phyloP scores from a whole-genome alignment of 495 filamentous ascomycete genomes.

The Bathelium albidoporum region DNA sequence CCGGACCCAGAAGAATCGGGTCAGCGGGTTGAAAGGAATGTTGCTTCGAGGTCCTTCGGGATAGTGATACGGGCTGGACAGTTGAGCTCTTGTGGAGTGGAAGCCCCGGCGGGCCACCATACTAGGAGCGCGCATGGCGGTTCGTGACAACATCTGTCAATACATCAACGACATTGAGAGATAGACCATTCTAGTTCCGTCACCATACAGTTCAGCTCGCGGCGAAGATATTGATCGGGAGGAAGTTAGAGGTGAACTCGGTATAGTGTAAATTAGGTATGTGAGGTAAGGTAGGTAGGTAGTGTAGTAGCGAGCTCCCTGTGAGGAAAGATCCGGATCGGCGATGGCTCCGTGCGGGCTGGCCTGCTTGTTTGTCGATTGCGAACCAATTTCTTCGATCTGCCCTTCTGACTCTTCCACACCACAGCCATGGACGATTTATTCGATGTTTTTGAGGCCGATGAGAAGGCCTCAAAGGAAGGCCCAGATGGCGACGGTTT shows the following conservation, averaged over 20 bases:
- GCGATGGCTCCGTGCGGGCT: neutral
- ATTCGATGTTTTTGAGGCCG: slow-evolving; percentile 34
- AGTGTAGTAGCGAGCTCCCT: neutral
- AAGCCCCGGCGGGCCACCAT: slow-evolving; percentile 85
- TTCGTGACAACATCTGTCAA: slow-evolving; percentile 72
- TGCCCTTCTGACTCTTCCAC: neutral
- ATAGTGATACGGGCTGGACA: slow-evolving; percentile 92
- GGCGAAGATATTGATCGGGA: neutral
- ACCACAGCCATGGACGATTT: slow-evolving; percentile 26
- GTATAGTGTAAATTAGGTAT: too few species aligned
- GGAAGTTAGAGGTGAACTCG: neutral
- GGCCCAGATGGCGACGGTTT: slow-evolving; percentile 10
- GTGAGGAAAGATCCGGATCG: neutral
- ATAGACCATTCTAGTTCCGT: neutral
- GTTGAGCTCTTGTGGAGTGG: slow-evolving; percentile 76
- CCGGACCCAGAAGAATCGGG: slow-evolving; percentile 66
- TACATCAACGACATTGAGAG: neutral
- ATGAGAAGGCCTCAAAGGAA: slow-evolving; percentile 14
- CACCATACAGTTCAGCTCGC: neutral
- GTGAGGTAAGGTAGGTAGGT: too few species aligned
- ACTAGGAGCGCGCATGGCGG: slow-evolving; percentile 54
- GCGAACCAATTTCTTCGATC: slow-evolving; percentile 1
- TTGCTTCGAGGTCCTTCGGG: slow-evolving; percentile 90
- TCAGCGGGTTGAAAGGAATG: slow-evolving; percentile 92
- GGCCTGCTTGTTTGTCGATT: neutral